Conservation (phyloP, 805 yeast genomes). For the Lachancea mirantina region DNA sequence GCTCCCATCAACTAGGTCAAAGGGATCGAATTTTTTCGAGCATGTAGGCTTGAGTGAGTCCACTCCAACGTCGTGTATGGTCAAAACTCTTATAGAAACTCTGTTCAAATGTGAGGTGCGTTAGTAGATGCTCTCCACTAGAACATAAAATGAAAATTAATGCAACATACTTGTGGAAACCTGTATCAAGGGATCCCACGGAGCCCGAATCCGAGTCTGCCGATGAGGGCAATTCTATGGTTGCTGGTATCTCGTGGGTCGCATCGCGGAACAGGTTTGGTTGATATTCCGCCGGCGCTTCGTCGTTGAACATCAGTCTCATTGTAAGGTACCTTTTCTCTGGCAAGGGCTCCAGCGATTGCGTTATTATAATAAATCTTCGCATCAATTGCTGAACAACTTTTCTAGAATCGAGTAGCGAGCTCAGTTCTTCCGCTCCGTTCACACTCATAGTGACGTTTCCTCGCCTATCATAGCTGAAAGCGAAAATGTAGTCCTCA, state of each 20-base stretch:
- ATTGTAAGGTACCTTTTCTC: slow-evolving; percentile 39
- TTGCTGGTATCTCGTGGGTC: slow-evolving; percentile 30
- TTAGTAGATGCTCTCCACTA: slow-evolving; percentile 1
- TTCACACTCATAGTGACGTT: slow-evolving; percentile 24
- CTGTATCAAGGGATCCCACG: slow-evolving; percentile 31
- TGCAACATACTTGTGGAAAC: slow-evolving; percentile 21
- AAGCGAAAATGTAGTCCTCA: slow-evolving; percentile 46
- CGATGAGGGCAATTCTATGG: slow-evolving; percentile 25
- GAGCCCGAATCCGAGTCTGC: slow-evolving; percentile 15
- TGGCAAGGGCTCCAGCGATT: slow-evolving; percentile 47
- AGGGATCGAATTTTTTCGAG: slow-evolving; percentile 25
- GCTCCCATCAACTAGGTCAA: slow-evolving; percentile 14
- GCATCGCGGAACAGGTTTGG: slow-evolving; percentile 44
- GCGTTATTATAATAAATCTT: slow-evolving; percentile 46
- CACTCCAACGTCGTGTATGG: not conserved
- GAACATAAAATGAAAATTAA: not conserved
- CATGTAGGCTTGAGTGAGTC: too few species aligned
- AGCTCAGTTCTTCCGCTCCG: slow-evolving; percentile 14
- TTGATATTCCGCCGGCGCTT: slow-evolving; percentile 42
- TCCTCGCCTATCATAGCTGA: slow-evolving; percentile 35
- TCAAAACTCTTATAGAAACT: slow-evolving; percentile 27
- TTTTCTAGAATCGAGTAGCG: slow-evolving; percentile 35
- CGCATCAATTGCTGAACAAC: slow-evolving; percentile 44
- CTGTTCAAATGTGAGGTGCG: slow-evolving; percentile 1
- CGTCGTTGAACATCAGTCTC: slow-evolving; percentile 43